These are phyloP conservation scores for Aspergillus steynii DNA, from an alignment of 495 filamentous ascomycete genomes.

Conservation along the genomic window DNA sequence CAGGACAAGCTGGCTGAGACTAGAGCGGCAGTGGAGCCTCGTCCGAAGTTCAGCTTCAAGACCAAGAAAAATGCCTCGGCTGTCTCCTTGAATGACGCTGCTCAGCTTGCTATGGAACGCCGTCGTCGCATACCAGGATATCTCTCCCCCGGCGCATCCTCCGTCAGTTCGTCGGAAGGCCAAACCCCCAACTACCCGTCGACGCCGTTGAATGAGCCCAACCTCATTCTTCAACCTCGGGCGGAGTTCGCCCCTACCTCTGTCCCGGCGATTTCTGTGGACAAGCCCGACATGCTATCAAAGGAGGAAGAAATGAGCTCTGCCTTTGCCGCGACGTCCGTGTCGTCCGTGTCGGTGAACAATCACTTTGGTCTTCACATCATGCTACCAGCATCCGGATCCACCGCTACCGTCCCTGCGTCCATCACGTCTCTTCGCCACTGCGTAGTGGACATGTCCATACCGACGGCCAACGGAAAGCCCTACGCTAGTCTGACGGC, in stretches of 20 bases:
- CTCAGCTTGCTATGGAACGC: conserved; percentile 49
- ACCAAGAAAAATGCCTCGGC: conserved; percentile 59
- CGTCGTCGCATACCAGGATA: conserved; percentile 46
- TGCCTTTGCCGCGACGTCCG: conserved; percentile 28
- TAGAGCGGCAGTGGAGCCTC: conserved; percentile 59
- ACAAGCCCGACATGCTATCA: conserved; percentile 18
- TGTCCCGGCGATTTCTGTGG: conserved; percentile 24
- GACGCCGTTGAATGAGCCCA: conserved; percentile 51
- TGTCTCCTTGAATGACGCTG: conserved; percentile 57
- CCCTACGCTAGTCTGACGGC: conserved; percentile 75
- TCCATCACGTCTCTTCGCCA: conserved; percentile 68
- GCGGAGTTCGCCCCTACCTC: conserved; percentile 44
- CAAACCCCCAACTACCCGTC: conserved; percentile 53
- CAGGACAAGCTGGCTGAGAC: conserved; percentile 62
- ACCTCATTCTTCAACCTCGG: conserved; percentile 34
- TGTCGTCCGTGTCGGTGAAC: conserved; percentile 63
- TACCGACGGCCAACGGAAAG: conserved; percentile 58
- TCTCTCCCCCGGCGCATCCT: conserved; percentile 43
- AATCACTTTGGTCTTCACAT: conserved; percentile 62
- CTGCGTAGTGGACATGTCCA: conserved; percentile 79
- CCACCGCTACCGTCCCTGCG: conserved; percentile 66
- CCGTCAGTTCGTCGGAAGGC: conserved; percentile 49
- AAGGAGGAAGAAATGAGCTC: conserved; percentile 21
- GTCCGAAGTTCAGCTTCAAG: conserved; percentile 74
- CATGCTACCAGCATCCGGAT: conserved; percentile 68